Base-by-base conservation (phyloP, 352 stramenopile genomes). In the Phytopythium oedochilum region DNA sequence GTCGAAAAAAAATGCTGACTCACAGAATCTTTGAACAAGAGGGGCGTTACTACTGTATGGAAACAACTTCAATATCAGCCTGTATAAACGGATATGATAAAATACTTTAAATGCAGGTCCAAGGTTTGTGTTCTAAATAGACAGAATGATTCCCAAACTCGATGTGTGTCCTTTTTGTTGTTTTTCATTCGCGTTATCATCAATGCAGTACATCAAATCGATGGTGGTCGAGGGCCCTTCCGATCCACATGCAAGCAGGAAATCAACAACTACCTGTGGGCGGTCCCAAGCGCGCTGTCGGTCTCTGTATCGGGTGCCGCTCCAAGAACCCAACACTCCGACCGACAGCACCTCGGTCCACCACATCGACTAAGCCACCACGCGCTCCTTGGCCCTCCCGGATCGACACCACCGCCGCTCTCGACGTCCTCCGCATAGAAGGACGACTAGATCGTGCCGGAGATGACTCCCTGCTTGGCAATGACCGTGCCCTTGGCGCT, bases 401-500 rank as follows among this genome's bases (percentile, higher is more conserved):
- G 34, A 39, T n/a, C 34, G 34, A 39, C 34, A 14, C 32, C 32
- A 10, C 32, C 32, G 32, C 10, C 7, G 32, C 15, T 12, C 9
- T 36, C 32, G 9, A 14, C 32, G 32, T 36, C 32, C 32, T 36
- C 32, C 15, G 32, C 10, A n/a, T n/a, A n/a, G n/a, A n/a, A n/a
- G 2, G 32, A 36, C 9, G 32, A 36, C 34, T 29, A 68, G 42
- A 68, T 51, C 38, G 59, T 47, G 55, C 59, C 60, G 29, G 64
- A 72, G 39, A 64, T 69, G 64, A 72, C 64, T 28, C 60, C 60
- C 53, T 26, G 32, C 31, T 60, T 61, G 44, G 1, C 7, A 17
- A 26, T 1, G 1, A n/a, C n/a, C n/a, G n/a, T n/a, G 23, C 66
- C 59, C 40, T 75, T 71, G 34, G 32, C 55, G 34, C 61, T 83